Evolutionary conservation across 2,329 filamentous ascomycete genomes (phyloP).

Genomic region (Stemphylium vesicarium): DNA sequence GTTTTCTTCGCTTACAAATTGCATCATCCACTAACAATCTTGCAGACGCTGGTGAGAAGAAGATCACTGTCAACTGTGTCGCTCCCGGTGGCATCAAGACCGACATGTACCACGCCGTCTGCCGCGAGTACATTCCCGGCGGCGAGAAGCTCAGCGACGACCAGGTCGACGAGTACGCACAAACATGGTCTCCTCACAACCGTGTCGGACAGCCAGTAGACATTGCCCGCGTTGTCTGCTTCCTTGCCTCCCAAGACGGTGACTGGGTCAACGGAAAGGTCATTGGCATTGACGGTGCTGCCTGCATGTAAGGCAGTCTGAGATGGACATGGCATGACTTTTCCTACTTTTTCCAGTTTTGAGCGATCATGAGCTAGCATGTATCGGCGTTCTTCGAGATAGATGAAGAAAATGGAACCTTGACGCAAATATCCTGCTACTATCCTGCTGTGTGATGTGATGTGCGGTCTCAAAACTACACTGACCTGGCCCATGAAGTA

Average conservation of each 20-base stretch:
- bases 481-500: no score
- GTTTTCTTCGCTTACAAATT: conserved; percentile 10
- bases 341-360: neutral
- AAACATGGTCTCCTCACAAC: conserved; percentile 68
- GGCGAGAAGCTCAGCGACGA: conserved; percentile 63
- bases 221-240: conserved; percentile 69
- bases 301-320: conserved; percentile 47
- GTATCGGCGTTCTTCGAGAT: conserved; percentile 11
- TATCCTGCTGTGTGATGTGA: neutral
- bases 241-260: conserved; percentile 64
- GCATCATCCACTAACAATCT: conserved; percentile 18
- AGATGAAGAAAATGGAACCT: conserved; percentile 9
- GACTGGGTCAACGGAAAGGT: conserved; percentile 64
- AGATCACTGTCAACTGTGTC: conserved; percentile 66
- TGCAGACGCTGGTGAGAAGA: conserved; percentile 60
- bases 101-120: conserved; percentile 67
- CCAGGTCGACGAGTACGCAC: conserved; percentile 67
- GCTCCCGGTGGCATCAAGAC: conserved; percentile 63
- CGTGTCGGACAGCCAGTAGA: conserved; percentile 72
- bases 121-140: conserved; percentile 67
- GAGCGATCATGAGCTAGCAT: conserved; percentile 8
- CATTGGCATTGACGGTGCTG: conserved; percentile 56
- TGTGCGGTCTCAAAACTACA: neutral
- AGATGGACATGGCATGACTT: conserved; percentile 1
- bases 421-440: neutral